Conservation (phyloP, 1,284 basidiomycete genomes). For the Ustilago bromivora region DNA sequence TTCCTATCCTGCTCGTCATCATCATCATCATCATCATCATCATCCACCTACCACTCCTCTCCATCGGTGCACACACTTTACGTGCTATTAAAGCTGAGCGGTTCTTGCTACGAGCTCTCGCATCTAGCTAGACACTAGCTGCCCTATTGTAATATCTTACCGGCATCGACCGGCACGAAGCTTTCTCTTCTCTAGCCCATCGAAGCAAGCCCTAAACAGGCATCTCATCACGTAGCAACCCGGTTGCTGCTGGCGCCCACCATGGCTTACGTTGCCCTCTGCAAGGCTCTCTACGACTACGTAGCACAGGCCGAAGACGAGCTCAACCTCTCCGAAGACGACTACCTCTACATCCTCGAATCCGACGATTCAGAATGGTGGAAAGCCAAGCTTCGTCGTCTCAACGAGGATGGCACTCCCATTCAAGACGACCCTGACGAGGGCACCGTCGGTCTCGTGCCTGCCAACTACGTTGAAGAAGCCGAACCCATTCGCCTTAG, state of each 20-base stretch:
- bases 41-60: background rate
- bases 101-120: background rate
- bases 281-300: slow-evolving; percentile 69
- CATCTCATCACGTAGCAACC: background rate
- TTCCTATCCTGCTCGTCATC: slow-evolving; percentile 4
- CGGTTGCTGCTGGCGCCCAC: slow-evolving; percentile 11
- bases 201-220: background rate
- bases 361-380: slow-evolving; percentile 67
- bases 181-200: background rate
- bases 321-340: slow-evolving; percentile 66
- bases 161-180: background rate
- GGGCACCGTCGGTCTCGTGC: slow-evolving; percentile 62
- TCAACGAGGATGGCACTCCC: slow-evolving; percentile 42
- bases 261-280: slow-evolving; percentile 68
- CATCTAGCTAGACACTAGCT: no score
- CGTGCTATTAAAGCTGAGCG: background rate
- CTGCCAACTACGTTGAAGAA: slow-evolving; percentile 68
- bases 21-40: background rate
- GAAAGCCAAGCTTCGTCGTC: slow-evolving; percentile 62
- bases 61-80: background rate
- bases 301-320: slow-evolving; percentile 67
- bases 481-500: slow-evolving; percentile 64
- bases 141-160: background rate
- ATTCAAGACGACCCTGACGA: slow-evolving; percentile 44
- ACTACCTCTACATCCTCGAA: slow-evolving; percentile 67